Base-by-base conservation (phyloP, 345 rosid genomes). In the Eucalyptus curtisii region DNA sequence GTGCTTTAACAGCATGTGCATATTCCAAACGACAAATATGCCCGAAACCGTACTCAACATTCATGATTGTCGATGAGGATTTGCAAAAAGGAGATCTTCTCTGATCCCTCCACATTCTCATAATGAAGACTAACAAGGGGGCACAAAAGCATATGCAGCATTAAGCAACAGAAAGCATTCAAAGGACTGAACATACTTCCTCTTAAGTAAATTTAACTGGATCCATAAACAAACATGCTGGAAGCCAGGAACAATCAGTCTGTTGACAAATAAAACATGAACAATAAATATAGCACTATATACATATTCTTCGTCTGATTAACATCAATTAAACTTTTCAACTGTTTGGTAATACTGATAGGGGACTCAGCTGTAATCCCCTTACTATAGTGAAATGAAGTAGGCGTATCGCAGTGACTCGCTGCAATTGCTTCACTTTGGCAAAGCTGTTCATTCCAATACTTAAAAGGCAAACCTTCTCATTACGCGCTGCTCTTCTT, bases 401-500 rank as follows among this genome's bases (percentile, higher is more conserved):
- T 68, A 33, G 81, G 81, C 17, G 4, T 33, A 68, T 68, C 2
- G 37, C 16, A 31, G 44, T 68, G 80, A 68, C 30, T 20, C 8
- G 14, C 27, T 76, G 47, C 82, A 76, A 76, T 25, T 40, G 47
- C 84, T 76, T 40, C 30, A 22, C 84, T 76, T 25, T 40, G 47
- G 47, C 84, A 66, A 15, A 66, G 76, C 40, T n/a, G 76, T 66
- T 66, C 37, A 66, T 31, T 37, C 31, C 40, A 24, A 48, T 85
- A 53, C 86, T 27, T 85, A 48, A 27, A 85, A 85, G 64, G 85
- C 31, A 81, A 52, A 85, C 61, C 84, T 76, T 52, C 47, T 27
- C 42, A 87, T 92, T 92, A 96, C 4, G 94, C 95, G 79, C 88
- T 92, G 94, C 86, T 94, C 87, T 88, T 92, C 87, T 53, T 86